Conservation (phyloP, 768 basidiomycete genomes). For the Filobasidium wieringae region DNA sequence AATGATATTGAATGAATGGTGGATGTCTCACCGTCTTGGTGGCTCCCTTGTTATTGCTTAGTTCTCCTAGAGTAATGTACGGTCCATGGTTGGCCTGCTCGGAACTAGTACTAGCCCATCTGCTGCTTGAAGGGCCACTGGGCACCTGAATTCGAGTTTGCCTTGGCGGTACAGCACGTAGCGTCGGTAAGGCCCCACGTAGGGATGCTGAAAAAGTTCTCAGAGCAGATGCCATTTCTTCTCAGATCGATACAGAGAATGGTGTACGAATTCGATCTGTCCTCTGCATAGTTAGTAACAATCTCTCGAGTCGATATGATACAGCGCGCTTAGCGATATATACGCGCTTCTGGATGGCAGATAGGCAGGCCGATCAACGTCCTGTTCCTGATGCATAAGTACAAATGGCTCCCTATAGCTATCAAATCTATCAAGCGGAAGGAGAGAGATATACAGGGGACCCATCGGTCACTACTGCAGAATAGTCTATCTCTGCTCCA, state of each 20-base stretch:
- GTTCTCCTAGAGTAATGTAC: constrained; percentile 23
- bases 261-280: background rate
- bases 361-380: background rate
- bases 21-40: constrained; percentile 20
- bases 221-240: background rate
- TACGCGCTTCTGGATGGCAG: background rate
- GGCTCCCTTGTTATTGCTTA: constrained; percentile 26
- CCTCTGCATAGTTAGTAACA: background rate
- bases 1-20: background rate
- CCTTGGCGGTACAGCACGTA: background rate
- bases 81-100: background rate
- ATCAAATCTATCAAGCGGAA: background rate
- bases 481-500: constrained; percentile 2
- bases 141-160: constrained; percentile 1
- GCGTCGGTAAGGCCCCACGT: background rate
- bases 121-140: constrained; percentile 15
- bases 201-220: background rate
- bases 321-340: background rate
- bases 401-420: background rate
- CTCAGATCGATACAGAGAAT: background rate
- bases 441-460: constrained; percentile 1
- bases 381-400: background rate
- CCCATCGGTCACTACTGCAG: constrained; percentile 1
- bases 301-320: background rate
- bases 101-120: constrained; percentile 23